Percentiles rank a stretch among this genome's conserved stretches.
phyloP scores from a whole-genome alignment of 257 asterid genomes.

The Salvia rosmarinus region DNA sequence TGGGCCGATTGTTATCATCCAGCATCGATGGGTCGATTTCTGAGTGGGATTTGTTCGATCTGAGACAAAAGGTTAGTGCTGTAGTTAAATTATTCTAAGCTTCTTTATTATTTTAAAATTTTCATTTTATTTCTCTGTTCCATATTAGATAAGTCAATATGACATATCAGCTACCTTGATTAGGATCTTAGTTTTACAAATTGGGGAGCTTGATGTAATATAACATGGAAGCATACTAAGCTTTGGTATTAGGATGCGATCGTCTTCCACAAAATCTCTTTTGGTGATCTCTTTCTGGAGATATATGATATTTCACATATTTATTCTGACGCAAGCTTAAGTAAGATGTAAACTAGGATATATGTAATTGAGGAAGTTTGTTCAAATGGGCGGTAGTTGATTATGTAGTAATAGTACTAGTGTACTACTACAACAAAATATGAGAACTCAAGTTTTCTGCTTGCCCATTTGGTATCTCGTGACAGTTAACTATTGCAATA shows the following conservation, averaged over 20 bases:
- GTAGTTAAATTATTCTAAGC: too few relatives aligned
- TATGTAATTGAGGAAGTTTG: conserved; percentile 15
- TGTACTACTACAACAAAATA: not conserved
- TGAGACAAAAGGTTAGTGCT: conserved; percentile 68
- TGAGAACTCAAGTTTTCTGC: conserved; percentile 1
- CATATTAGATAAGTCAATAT: too few relatives aligned
- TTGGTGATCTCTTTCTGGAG: conserved; percentile 93
- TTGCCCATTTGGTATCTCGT: not conserved
- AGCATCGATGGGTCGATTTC: conserved; percentile 91
- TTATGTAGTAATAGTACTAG: not conserved
- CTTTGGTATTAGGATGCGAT: too few relatives aligned
- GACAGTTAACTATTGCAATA: not conserved
- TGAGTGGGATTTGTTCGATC: conserved; percentile 83
- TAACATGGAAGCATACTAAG: too few relatives aligned
- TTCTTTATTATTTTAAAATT: too few relatives aligned
- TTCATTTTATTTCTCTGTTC: too few relatives aligned
- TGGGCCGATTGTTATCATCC: conserved; percentile 77
- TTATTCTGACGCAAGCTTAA: not conserved
- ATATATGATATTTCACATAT: conserved; percentile 41
- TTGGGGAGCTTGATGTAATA: too few relatives aligned
- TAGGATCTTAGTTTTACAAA: too few relatives aligned
- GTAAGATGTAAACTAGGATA: not conserved
- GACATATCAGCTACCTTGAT: too few relatives aligned
- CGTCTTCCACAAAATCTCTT: conserved; percentile 67
- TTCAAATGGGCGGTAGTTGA: conserved; percentile 8